Percentiles rank a stretch among this genome's conserved stretches.
These are phyloP conservation scores for Aspergillaceae sp. DNA, from an alignment of 2,329 filamentous ascomycete species.

Conservation along the genomic window DNA sequence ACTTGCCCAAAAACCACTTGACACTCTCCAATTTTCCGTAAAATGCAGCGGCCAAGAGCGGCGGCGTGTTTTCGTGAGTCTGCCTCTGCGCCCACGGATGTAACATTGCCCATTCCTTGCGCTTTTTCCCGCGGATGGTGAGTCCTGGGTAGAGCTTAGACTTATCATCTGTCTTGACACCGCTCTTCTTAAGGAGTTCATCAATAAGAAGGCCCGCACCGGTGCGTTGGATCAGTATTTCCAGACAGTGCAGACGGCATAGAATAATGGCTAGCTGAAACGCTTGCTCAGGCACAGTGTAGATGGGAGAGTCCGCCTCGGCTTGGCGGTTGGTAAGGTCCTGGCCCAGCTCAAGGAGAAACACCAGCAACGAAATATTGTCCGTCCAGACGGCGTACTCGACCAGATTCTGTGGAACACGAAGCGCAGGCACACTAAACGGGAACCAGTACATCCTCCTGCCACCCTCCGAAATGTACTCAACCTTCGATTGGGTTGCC, in stretches of 20 bases:
- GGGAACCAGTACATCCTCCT: no score
- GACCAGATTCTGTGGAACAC: slow-evolving; percentile 20
- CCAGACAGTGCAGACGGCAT: slow-evolving; percentile 28
- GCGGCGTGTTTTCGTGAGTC: slow-evolving; percentile 8
- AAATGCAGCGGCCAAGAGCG: slow-evolving; percentile 25
- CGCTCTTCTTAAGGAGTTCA: slow-evolving; percentile 56
- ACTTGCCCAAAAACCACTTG: slow-evolving; percentile 69
- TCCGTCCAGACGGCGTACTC: slow-evolving; percentile 45
- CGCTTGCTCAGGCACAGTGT: slow-evolving; percentile 13
- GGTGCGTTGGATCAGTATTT: slow-evolving; percentile 55
- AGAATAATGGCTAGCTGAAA: slow-evolving; percentile 37
- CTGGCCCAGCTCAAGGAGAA: slow-evolving; percentile 47
- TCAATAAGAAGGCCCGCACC: slow-evolving; percentile 64
- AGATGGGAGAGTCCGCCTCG: slow-evolving; percentile 5
- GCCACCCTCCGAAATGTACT: no score
- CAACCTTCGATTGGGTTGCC: not conserved
- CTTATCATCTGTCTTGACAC: slow-evolving; percentile 54
- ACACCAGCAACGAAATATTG: slow-evolving; percentile 46
- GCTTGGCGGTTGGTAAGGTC: slow-evolving; percentile 9
- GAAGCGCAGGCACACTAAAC: no score
- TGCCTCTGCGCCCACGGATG: slow-evolving; percentile 33
- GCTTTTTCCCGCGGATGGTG: slow-evolving; percentile 65
- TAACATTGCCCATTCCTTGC: slow-evolving; percentile 63
- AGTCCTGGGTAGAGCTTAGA: slow-evolving; percentile 69
- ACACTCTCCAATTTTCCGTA: slow-evolving; percentile 56